Evolutionary conservation across 1,139 yeast genomes (phyloP).

Genomic region (Hyphopichia buzzinii): DNA sequence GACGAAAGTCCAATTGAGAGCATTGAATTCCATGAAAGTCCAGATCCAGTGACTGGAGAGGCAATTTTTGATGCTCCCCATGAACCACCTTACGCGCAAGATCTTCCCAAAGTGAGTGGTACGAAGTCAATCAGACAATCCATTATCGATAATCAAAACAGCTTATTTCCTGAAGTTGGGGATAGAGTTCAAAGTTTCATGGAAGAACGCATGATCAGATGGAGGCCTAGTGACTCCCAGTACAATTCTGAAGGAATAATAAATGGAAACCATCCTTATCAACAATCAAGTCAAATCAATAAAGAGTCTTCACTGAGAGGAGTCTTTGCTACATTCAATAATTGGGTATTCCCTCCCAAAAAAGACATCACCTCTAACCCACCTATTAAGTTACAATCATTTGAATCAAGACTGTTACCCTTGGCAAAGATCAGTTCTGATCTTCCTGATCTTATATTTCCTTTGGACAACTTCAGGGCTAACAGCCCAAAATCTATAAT

Average conservation of each 20-base stretch:
- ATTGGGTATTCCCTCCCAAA: conserved; percentile 6
- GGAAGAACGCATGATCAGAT: conserved; percentile 52
- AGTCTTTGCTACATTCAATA: conserved; percentile 7
- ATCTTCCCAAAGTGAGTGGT: neutral
- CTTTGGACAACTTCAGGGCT: conserved; percentile 10
- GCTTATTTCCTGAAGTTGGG: conserved; percentile 15
- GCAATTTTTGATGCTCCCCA: conserved; percentile 10
- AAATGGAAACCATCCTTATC: conserved; percentile 43
- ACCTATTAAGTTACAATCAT: no score
- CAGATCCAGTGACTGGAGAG: neutral
- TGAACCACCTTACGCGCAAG: conserved; percentile 11
- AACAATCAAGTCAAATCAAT: conserved; percentile 11
- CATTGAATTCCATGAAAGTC: neutral
- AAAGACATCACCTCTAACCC: no score
- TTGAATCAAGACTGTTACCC: no score
- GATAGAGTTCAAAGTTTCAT: conserved; percentile 39
- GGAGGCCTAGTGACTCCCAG: conserved; percentile 51
- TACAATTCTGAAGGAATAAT: conserved; percentile 33
- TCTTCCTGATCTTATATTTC: conserved; percentile 7
- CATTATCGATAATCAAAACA: conserved; percentile 13
- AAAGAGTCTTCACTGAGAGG: conserved; percentile 1
- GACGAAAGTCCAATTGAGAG: neutral
- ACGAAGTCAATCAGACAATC: conserved; percentile 11
- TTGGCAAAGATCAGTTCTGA: no score
- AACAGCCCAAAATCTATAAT: conserved; percentile 22